Conservation (phyloP, 2,329 filamentous ascomycete genomes). For the Pezicula rhizophila region DNA sequence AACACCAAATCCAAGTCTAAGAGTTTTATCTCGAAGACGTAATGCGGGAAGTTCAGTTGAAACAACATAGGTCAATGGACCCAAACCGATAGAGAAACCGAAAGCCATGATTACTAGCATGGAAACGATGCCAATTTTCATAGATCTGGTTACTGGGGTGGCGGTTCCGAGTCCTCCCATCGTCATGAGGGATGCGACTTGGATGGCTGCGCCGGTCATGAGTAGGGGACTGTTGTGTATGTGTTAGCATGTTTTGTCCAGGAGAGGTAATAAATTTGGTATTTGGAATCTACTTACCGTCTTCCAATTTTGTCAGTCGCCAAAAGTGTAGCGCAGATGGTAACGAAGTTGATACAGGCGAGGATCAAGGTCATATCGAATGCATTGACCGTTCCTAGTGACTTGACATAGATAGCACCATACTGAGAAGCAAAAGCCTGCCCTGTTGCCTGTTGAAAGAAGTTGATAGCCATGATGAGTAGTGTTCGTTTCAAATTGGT, state of each 20-base stretch:
- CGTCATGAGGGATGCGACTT: background rate
- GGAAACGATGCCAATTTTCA: conserved; percentile 2
- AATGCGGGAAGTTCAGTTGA: conserved; percentile 16
- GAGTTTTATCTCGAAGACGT: conserved; percentile 1
- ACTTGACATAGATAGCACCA: conserved; percentile 19
- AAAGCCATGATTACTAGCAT: background rate
- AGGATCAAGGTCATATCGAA: conserved; percentile 15
- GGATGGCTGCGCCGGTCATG: background rate
- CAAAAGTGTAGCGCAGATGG: background rate
- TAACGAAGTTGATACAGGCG: background rate
- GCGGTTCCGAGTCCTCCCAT: conserved; percentile 4
- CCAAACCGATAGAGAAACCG: background rate
- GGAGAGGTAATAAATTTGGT: background rate
- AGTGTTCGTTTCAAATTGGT: conserved; percentile 19
- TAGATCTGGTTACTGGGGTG: background rate
- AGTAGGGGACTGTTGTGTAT: background rate
- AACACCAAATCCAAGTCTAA: background rate
- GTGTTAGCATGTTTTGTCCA: background rate
- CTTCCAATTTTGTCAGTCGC: background rate
- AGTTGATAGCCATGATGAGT: conserved; percentile 16
- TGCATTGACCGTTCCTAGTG: conserved; percentile 17
- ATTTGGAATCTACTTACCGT: background rate
- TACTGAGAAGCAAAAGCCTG: conserved; percentile 16
- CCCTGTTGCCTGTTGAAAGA: conserved; percentile 22
- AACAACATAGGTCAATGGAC: conserved; percentile 15